These are phyloP conservation scores for Neopestalotiopsis clavispora DNA, from an alignment of 2,329 filamentous ascomycete species.

Conservation along the genomic window DNA sequence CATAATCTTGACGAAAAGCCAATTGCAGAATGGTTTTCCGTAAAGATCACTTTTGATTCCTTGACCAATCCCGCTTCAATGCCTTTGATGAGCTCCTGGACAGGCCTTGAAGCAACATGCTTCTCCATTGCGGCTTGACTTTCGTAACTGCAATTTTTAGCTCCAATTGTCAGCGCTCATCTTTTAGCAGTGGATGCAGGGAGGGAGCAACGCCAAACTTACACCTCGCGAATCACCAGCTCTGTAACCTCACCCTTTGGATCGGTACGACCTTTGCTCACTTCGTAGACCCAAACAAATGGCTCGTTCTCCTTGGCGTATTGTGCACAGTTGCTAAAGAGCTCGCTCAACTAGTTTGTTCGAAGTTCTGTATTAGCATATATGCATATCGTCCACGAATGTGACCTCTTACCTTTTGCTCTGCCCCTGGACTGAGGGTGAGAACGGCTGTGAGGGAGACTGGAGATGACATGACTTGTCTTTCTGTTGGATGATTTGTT, in stretches of 20 bases:
- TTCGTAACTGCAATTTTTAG: background rate
- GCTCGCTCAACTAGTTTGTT: background rate
- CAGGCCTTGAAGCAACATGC: background rate
- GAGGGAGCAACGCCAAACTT: background rate
- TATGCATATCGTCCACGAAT: background rate
- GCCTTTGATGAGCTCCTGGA: conserved; percentile 8
- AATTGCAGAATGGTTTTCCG: background rate
- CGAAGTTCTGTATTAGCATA: no score
- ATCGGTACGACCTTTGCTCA: conserved; percentile 3
- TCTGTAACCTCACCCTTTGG: conserved; percentile 8
- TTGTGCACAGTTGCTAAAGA: conserved; percentile 11
- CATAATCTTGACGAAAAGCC: conserved; percentile 4
- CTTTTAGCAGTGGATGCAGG: background rate
- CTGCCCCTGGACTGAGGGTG: conserved; percentile 5
- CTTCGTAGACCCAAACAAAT: conserved; percentile 10
- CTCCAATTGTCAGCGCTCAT: background rate
- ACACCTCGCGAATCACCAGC: conserved; percentile 9
- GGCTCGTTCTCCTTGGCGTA: conserved; percentile 14
- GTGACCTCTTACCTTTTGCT: background rate
- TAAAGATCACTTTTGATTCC: conserved; percentile 7
- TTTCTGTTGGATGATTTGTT: background rate
- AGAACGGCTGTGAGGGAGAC: conserved; percentile 7
- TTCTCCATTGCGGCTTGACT: conserved; percentile 8
- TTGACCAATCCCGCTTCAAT: conserved; percentile 10
- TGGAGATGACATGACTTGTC: conserved; percentile 4